phyloP scores from a whole-genome alignment of 768 basidiomycete genomes.

The Pseudohyphozyma bogoriensis region DNA sequence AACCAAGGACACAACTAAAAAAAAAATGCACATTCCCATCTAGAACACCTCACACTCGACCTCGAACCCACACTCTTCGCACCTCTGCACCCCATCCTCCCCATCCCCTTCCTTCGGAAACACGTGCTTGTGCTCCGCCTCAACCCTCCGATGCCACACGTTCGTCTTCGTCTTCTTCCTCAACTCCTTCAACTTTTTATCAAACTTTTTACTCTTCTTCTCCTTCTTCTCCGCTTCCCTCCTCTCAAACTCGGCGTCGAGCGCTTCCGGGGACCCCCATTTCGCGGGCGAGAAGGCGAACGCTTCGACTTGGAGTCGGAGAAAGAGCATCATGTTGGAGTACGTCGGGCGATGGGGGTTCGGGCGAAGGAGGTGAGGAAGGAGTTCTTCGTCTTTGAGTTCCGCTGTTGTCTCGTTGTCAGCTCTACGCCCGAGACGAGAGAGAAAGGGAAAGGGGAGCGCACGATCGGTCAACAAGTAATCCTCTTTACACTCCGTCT shows the following conservation, averaged over 20 bases:
- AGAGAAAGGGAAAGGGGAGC: background rate
- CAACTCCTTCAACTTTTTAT: conserved; percentile 73
- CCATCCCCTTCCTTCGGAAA: conserved; percentile 58
- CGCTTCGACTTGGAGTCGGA: conserved; percentile 85
- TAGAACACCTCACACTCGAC: conserved; percentile 80
- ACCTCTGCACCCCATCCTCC: conserved; percentile 50
- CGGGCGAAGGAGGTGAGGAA: conserved; percentile 86
- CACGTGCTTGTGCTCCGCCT: conserved; percentile 76
- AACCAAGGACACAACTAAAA: background rate
- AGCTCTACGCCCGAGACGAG: background rate
- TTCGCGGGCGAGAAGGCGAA: conserved; percentile 80
- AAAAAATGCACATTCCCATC: background rate
- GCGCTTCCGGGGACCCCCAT: conserved; percentile 86
- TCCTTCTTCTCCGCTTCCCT: conserved; percentile 72
- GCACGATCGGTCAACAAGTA: conserved; percentile 86
- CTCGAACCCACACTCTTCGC: conserved; percentile 81
- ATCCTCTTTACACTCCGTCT: conserved; percentile 98
- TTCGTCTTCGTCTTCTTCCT: conserved; percentile 77
- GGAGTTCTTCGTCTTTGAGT: conserved; percentile 75
- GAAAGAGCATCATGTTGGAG: conserved; percentile 98
- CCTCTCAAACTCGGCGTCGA: conserved; percentile 77
- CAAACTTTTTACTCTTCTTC: conserved; percentile 89
- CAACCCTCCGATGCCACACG: conserved; percentile 75
- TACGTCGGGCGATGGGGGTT: conserved; percentile 93
- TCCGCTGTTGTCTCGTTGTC: conserved; percentile 63